Base-by-base conservation (phyloP, 1,284 basidiomycete species). In the Ceratobasidium theobromae region DNA sequence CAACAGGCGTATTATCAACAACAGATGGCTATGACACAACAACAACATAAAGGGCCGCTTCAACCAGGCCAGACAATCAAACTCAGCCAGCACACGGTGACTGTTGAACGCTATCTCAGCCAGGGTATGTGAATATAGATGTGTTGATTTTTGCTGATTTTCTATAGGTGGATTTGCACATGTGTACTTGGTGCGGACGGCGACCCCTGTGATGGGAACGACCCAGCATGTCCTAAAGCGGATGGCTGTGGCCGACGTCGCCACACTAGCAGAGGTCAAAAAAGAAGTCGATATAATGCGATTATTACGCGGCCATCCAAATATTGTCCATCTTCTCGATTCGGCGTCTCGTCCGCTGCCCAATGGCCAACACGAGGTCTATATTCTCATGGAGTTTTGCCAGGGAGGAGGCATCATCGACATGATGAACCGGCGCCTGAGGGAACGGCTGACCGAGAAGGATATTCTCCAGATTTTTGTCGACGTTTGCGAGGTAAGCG, bases 311-410 rank as follows among this genome's bases (percentile, higher is more conserved):
- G 90, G 91, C 40, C 93, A 96, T 74, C 88, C 92, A 3, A 93
- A 95, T 75, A 94, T 97, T 69, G 94, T 96, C 67, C 87, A 95
- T 75, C 86, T 97, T 74, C 91, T 96, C 75, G 94, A 97, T 77
- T 93, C 94, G n/a, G 88, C 92, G 54, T 93, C 92, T 82, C 87
- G 92, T 70, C 84, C 86, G 68, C 82, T 92, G 74, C 80, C 89
- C 1, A 89, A 88, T 73, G 93, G 93, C 49, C 83, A 84, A 49
- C 95, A 91, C 75, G 97, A 99, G 77, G 95, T 99, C 51, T 98
- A 98, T 77, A 99, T 99, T 75, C 83, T 99, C 68, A 99, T 99
- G 97, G 97, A 99, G 77, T 98, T 89, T 76, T 98, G 95, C 75
- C 73, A 84, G 8, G 87, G 95, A 48, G 97, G 97, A 27, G 97